These are phyloP conservation scores for Coemansia sp. DNA, from an alignment of 192 early-diverging fungal species.

Conservation along the genomic window DNA sequence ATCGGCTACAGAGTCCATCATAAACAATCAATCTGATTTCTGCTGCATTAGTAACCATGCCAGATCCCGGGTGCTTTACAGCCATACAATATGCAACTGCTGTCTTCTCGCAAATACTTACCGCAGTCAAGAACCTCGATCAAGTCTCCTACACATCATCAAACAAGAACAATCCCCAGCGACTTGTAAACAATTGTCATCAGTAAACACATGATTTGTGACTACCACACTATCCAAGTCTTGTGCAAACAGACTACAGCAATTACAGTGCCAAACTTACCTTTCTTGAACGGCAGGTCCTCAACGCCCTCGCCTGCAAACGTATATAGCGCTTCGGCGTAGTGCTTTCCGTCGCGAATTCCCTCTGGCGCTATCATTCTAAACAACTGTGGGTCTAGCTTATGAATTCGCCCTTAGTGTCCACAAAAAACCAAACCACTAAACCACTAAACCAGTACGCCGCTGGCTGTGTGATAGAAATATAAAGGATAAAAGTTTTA, in stretches of 20 bases:
- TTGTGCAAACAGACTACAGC: too few species aligned
- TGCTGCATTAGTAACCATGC: too few species aligned
- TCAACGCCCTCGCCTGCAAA: slow-evolving; percentile 54
- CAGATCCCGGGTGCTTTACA: neutral
- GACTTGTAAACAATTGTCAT: too few species aligned
- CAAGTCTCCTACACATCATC: slow-evolving; percentile 28
- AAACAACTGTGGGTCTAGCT: too few species aligned
- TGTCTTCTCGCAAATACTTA: slow-evolving; percentile 13
- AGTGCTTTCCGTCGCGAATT: slow-evolving; percentile 49
- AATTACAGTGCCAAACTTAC: too few species aligned
- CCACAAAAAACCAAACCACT: too few species aligned
- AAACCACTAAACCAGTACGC: too few species aligned
- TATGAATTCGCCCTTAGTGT: too few species aligned
- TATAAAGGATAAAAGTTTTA: too few species aligned
- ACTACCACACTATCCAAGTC: too few species aligned
- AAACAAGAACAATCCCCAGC: slow-evolving; percentile 4
- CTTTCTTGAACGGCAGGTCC: slow-evolving; percentile 53
- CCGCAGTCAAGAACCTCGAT: slow-evolving; percentile 50
- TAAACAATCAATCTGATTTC: neutral
- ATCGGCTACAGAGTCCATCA: slow-evolving; percentile 32
- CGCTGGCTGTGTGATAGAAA: too few species aligned
- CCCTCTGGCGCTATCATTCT: slow-evolving; percentile 52
- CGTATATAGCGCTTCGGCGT: slow-evolving; percentile 53
- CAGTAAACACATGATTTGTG: too few species aligned
- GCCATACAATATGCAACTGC: neutral